phyloP scores from a whole-genome alignment of 1,139 yeast species.

The Suhomyces choctaworum region DNA sequence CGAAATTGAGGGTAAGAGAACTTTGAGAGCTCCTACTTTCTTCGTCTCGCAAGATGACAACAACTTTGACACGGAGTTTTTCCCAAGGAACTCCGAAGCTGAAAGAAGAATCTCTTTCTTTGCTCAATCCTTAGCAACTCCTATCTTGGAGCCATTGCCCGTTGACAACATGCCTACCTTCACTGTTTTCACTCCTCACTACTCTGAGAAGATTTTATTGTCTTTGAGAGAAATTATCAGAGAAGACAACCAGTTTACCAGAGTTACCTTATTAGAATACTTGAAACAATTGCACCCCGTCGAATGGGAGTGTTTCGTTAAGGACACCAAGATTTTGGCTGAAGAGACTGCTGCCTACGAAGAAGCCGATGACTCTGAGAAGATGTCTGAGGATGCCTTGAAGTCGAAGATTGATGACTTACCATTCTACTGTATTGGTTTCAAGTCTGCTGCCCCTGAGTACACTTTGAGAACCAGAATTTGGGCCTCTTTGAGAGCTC shows the following conservation, averaged over 20 bases:
- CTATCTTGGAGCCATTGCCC: conserved; percentile 97
- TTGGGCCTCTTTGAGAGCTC: conserved; percentile 99
- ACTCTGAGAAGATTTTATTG: conserved; percentile 92
- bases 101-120: conserved; percentile 99
- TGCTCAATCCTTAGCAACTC: conserved; percentile 97
- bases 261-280: conserved; percentile 94
- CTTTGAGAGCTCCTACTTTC: conserved; percentile 97
- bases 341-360: conserved; percentile 94
- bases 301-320: conserved; percentile 99
- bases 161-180: conserved; percentile 99
- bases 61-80: conserved; percentile 90
- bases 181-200: conserved; percentile 96
- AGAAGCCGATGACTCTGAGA: conserved; percentile 68
- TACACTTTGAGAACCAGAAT: conserved; percentile 97
- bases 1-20: conserved; percentile 95
- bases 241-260: conserved; percentile 97
- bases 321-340: conserved; percentile 96
- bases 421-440: conserved; percentile 98
- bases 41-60: conserved; percentile 97
- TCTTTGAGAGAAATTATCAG: conserved; percentile 96
- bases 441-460: conserved; percentile 99
- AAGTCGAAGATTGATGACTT: conserved; percentile 93
- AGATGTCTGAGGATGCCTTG: conserved; percentile 64
- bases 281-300: conserved; percentile 97
- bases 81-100: conserved; percentile 96